phyloP scores from a whole-genome alignment of 805 yeast genomes.

The Saccharomycopsis oosterbeekiorum region DNA sequence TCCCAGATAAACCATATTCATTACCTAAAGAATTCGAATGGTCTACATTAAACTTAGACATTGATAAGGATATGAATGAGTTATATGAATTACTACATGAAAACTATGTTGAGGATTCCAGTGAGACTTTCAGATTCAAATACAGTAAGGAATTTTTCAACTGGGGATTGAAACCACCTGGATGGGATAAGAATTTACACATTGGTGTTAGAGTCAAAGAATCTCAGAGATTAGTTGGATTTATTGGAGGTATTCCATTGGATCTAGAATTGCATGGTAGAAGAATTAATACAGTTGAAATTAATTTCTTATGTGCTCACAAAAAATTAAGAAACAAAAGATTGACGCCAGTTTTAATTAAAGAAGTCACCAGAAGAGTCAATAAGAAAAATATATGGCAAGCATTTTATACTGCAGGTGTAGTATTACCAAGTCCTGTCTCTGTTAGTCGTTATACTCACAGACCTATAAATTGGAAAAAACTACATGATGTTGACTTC shows the following conservation, averaged over 20 bases:
- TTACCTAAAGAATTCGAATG: constrained; percentile 79
- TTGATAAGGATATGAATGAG: constrained; percentile 53
- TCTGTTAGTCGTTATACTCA: constrained; percentile 84
- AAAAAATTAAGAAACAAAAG: constrained; percentile 90
- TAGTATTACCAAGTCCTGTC: constrained; percentile 85
- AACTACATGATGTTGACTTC: constrained; percentile 83
- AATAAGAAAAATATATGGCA: constrained; percentile 84
- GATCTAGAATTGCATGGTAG: constrained; percentile 50
- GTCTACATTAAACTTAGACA: constrained; percentile 62
- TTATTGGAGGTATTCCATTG: constrained; percentile 85
- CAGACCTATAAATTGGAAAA: constrained; percentile 89
- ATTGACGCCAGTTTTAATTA: constrained; percentile 86
- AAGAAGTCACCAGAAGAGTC: constrained; percentile 89
- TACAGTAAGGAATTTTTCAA: constrained; percentile 73
- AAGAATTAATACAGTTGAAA: constrained; percentile 62
- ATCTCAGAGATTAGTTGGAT: constrained; percentile 75
- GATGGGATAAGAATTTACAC: constrained; percentile 83
- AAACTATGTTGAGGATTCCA: constrained; percentile 91
- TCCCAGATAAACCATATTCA: constrained; percentile 61
- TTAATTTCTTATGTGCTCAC: constrained; percentile 90
- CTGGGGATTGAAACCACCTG: constrained; percentile 95
- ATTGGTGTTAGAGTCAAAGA: constrained; percentile 83
- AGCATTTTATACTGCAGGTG: constrained; percentile 91
- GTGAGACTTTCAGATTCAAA: constrained; percentile 84
- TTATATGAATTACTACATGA: constrained; percentile 73